phyloP scores from a whole-genome alignment of 1,284 basidiomycete genomes.

The Anthracocystis panici-leucophaei region DNA sequence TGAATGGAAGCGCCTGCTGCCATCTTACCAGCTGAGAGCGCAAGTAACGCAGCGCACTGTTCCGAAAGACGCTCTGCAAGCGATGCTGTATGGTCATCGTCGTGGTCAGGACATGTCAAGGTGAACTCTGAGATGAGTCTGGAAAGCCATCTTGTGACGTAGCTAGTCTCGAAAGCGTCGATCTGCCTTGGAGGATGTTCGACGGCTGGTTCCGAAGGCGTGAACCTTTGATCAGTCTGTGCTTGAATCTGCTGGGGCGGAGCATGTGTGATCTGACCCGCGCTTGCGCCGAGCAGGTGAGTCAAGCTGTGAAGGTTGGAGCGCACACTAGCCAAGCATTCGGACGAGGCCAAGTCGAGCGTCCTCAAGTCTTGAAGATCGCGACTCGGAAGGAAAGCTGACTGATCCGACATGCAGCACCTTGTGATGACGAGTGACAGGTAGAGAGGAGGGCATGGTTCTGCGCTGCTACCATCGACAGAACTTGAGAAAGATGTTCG shows the following conservation, averaged over 20 bases:
- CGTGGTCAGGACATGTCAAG: conserved; percentile 13
- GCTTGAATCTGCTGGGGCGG: conserved; percentile 9
- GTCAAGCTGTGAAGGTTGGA: conserved; percentile 33
- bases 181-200: conserved; percentile 29
- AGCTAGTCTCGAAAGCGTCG: conserved; percentile 43
- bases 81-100: conserved; percentile 1
- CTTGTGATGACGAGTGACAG: background rate
- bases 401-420: conserved; percentile 19
- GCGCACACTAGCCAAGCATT: conserved; percentile 16
- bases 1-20: conserved; percentile 40
- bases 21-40: conserved; percentile 51
- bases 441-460: background rate
- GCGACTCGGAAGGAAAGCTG: conserved; percentile 49
- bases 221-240: background rate
- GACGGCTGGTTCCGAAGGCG: conserved; percentile 3
- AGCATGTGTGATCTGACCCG: conserved; percentile 27
- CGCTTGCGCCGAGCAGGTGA: conserved; percentile 32
- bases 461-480: background rate
- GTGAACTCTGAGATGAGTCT: conserved; percentile 43
- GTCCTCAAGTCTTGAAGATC: conserved; percentile 39
- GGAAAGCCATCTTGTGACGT: conserved; percentile 46
- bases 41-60: conserved; percentile 44
- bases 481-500: too few species aligned
- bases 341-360: conserved; percentile 27
- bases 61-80: conserved; percentile 26